Percentiles rank a stretch among this genome's conserved stretches.
Evolutionary conservation across 176 grass and related monocot genomes (phyloP).

Genomic region (Oryza longistaminata): DNA sequence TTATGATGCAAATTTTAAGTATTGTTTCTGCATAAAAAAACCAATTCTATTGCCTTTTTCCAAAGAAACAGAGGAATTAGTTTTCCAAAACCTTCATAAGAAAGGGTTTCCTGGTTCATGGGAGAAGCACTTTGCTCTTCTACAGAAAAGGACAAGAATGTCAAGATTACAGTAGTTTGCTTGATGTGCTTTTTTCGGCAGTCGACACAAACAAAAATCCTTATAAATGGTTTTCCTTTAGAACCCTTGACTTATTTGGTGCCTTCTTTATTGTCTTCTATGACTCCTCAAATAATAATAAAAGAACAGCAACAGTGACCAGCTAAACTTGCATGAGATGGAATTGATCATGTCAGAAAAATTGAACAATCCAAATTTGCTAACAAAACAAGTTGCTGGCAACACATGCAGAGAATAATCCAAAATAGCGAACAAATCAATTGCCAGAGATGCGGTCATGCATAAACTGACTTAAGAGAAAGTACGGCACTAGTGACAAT

Average conservation of each 20-base stretch:
- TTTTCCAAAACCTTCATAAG: neutral
- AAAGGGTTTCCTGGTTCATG: neutral
- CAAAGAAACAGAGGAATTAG: neutral
- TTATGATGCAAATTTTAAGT: neutral
- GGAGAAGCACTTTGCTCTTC: neutral
- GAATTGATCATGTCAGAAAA: neutral
- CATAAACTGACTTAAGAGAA: slow-evolving; percentile 22
- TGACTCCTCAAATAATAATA: neutral
- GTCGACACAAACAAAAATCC: neutral
- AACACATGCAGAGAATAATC: slow-evolving; percentile 24
- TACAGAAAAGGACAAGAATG: neutral
- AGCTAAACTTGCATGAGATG: neutral
- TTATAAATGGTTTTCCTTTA: slow-evolving; percentile 21
- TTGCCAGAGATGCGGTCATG: neutral
- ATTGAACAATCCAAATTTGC: neutral
- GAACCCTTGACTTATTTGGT: neutral
- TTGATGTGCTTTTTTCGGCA: slow-evolving; percentile 11
- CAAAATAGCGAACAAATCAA: neutral
- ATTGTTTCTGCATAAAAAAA: neutral
- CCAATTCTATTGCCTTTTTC: neutral
- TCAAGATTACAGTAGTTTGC: neutral
- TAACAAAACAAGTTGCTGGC: slow-evolving; percentile 14
- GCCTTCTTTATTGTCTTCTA: slow-evolving; percentile 4
- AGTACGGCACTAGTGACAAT: slow-evolving; percentile 24
- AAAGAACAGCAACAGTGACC: neutral